Percentiles rank a stretch among this genome's conserved stretches.
Conservation (phyloP, 805 yeast species). For the Hemisphaericaspora nanyangensis region DNA sequence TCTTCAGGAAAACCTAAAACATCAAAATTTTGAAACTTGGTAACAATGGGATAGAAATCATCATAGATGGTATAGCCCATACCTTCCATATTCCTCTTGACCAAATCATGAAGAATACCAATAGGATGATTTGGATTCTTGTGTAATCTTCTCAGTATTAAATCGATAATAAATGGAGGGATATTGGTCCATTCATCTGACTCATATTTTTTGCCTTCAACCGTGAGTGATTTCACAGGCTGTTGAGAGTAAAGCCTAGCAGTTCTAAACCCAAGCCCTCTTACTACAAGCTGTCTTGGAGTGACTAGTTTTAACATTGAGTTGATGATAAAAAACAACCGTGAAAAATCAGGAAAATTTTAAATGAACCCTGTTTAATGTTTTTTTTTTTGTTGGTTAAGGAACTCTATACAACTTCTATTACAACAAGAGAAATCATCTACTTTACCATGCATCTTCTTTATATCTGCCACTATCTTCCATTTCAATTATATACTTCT, state of each 20-base stretch:
- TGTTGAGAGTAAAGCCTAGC: conserved; percentile 1
- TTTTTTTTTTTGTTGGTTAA: not conserved
- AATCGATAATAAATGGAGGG: conserved; percentile 63
- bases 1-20: conserved; percentile 85
- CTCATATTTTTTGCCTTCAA: conserved; percentile 50
- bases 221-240: conserved; percentile 6
- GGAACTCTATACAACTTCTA: too few species aligned
- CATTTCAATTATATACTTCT: conserved; percentile 48
- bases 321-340: not conserved
- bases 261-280: not conserved
- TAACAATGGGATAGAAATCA: conserved; percentile 78
- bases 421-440: too few species aligned
- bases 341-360: conserved; percentile 1
- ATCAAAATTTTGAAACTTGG: conserved; percentile 83
- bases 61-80: conserved; percentile 76
- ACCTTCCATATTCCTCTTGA: conserved; percentile 62
- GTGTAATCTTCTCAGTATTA: conserved; percentile 74
- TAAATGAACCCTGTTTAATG: not conserved
- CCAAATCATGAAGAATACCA: conserved; percentile 73
- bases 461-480: conserved; percentile 66
- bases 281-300: not conserved
- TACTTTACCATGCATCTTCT: conserved; percentile 83
- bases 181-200: conserved; percentile 85
- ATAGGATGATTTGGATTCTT: conserved; percentile 78
- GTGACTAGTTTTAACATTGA: conserved; percentile 2